These are phyloP conservation scores for Phtheirospermum japonicum DNA, from an alignment of 257 asterid genomes.

Conservation along the genomic window DNA sequence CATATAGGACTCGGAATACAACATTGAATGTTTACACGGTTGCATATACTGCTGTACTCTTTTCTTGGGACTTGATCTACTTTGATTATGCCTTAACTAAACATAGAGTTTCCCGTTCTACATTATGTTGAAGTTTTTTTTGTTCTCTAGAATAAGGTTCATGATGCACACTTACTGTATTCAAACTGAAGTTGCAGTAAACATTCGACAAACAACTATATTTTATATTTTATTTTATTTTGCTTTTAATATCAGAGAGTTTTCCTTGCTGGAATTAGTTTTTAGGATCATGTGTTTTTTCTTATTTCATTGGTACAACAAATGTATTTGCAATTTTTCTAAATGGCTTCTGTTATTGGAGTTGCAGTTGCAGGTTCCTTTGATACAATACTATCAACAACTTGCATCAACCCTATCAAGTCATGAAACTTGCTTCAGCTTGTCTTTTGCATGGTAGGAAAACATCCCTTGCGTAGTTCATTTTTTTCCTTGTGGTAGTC, in stretches of 20 bases:
- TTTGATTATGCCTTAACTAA: neutral
- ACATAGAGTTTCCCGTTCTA: neutral
- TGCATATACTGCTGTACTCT: neutral
- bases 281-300: conserved; percentile 12
- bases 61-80: conserved; percentile 4
- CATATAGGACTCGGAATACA: neutral
- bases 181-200: conserved; percentile 7
- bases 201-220: neutral
- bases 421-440: conserved; percentile 94
- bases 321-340: conserved; percentile 4
- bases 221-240: neutral
- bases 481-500: too few species aligned
- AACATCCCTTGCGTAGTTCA: conserved; percentile 7
- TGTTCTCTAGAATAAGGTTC: conserved; percentile 3
- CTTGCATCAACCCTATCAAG: conserved; percentile 85
- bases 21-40: conserved; percentile 9
- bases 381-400: conserved; percentile 87
- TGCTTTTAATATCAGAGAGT: conserved; percentile 3
- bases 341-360: conserved; percentile 28
- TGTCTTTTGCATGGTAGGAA: conserved; percentile 9
- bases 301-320: conserved; percentile 12
- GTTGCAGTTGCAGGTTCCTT: conserved; percentile 85
- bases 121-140: conserved; percentile 15
- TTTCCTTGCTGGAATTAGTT: neutral
- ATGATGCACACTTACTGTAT: conserved; percentile 9